Base-by-base conservation (phyloP, 176 grass and related monocot species). In the Eleusine coracana region DNA sequence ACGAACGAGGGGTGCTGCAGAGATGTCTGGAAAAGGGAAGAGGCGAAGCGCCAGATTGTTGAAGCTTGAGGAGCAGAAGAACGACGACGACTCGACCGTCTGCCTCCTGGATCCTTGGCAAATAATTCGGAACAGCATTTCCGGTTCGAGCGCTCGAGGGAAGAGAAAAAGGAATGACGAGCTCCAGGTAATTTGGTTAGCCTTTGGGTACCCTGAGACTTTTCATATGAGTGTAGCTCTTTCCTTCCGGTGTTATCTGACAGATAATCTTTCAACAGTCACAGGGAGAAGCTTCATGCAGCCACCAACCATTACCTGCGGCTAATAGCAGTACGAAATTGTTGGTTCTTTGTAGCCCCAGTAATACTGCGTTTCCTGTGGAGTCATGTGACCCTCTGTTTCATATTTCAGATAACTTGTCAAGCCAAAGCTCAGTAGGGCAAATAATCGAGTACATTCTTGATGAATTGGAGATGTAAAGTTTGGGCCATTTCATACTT, bases 1-100 rank as follows among this genome's bases (percentile, higher is more conserved):
- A 84, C 45, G 78, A 74, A 29, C 6, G 62, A 15, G 7, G 27
- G 36, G 61, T 7, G 56, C 6, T 41, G 17, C n/a, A 65, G 70
- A 77, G 77, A 87, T 91, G 85, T 66, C 85, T 85, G 85, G 78
- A 78, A 86, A 79, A 87, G 89, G 89, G 77, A 91, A 94, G 76
- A 87, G 92, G 79, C 83, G 92, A 76, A 94, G 92, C 66, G 89
- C 89, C 11, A 94, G 92, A 62, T 68, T 91, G 71, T 25, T 85
- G 64, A 86, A 86, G 73, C 87, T 94, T 12, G 89, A 89, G 41
- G 88, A 87, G 77, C 72, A 89, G 64, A 94, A 87, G 87, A 87
- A 87, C 29, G 86, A 86, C 46, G 86, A 86, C 17, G 73, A 55
- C 15, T 34, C 61, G 0, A 34, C 61, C 13, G 41, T 55, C 18